A percentile compares a stretch with the other conserved stretches of the same genome.
These are phyloP conservation scores for Syncephalis fuscata DNA, from an alignment of 371 early-diverging fungal genomes.

Conservation along the genomic window DNA sequence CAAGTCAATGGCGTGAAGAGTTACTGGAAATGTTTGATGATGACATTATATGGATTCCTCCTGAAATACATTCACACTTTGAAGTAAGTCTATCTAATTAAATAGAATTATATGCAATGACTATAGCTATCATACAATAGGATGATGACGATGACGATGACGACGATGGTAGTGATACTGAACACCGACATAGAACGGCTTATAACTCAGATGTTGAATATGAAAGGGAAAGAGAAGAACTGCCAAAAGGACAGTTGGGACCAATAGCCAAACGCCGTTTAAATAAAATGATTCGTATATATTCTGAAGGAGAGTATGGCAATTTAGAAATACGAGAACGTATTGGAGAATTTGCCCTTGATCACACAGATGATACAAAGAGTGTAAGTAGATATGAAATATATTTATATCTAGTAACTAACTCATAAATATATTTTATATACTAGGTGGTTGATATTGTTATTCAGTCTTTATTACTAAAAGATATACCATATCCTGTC, in stretches of 20 bases:
- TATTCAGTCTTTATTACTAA: constrained; percentile 32
- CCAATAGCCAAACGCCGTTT: constrained; percentile 37
- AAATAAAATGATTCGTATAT: constrained; percentile 32
- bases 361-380: constrained; percentile 66
- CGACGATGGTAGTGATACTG: constrained; percentile 3
- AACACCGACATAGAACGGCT: constrained; percentile 14
- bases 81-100: constrained; percentile 18
- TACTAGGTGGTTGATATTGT: constrained; percentile 46
- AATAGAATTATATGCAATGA: too few species aligned
- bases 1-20: constrained; percentile 49
- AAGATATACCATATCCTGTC: constrained; percentile 34
- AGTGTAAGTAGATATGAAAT: constrained; percentile 22
- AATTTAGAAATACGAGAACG: constrained; percentile 17
- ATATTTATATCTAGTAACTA: not conserved
- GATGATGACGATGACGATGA: too few species aligned
- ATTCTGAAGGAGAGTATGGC: constrained; percentile 35
- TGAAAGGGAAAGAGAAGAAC: constrained; percentile 24
- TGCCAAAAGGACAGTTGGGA: constrained; percentile 34
- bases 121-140: too few species aligned
- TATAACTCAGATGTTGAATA: constrained; percentile 28
- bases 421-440: not conserved
- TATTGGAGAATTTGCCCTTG: constrained; percentile 77
- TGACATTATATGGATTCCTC: constrained; percentile 78
- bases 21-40: constrained; percentile 80
- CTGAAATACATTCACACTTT: constrained; percentile 53